These are phyloP conservation scores for Russula lepida DNA, from an alignment of 768 basidiomycete genomes.

Conservation along the genomic window DNA sequence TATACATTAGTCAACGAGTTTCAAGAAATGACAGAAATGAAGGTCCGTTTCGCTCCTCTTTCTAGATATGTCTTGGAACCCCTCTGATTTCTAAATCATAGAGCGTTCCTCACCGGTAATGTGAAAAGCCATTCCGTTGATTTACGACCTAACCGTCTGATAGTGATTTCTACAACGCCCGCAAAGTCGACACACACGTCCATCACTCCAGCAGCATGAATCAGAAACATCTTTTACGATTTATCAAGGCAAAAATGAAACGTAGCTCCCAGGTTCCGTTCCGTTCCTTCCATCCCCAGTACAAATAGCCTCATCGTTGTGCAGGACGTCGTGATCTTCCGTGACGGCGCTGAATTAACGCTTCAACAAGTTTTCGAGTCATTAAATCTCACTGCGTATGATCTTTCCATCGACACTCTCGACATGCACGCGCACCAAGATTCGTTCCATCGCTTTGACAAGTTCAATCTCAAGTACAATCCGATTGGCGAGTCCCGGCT, in stretches of 20 bases:
- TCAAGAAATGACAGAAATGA: constrained; percentile 94
- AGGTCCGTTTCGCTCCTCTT: constrained; percentile 55
- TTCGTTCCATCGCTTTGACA: constrained; percentile 97
- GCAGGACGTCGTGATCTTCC: constrained; percentile 92
- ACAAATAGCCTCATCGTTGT: background rate
- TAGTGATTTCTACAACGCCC: constrained; percentile 96
- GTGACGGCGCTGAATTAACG: constrained; percentile 84
- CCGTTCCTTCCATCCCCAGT: background rate
- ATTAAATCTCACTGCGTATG: constrained; percentile 90
- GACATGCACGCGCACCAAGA: constrained; percentile 99
- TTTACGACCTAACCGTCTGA: background rate
- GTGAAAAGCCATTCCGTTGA: background rate
- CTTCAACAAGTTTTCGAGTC: constrained; percentile 94
- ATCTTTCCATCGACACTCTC: constrained; percentile 95
- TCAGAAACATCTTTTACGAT: constrained; percentile 95
- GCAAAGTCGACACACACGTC: constrained; percentile 98
- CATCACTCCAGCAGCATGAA: constrained; percentile 99
- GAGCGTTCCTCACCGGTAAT: constrained; percentile 76
- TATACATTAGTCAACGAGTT: constrained; percentile 87
- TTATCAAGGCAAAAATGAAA: constrained; percentile 99
- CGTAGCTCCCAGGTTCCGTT: constrained; percentile 62
- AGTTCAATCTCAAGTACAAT: constrained; percentile 97
- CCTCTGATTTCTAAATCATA: constrained; percentile 25
- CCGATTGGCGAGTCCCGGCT: constrained; percentile 92
- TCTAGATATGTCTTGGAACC: background rate